Evolutionary conservation across 2,329 filamentous ascomycete genomes (phyloP).

Genomic region (Cladorrhinum sp.): DNA sequence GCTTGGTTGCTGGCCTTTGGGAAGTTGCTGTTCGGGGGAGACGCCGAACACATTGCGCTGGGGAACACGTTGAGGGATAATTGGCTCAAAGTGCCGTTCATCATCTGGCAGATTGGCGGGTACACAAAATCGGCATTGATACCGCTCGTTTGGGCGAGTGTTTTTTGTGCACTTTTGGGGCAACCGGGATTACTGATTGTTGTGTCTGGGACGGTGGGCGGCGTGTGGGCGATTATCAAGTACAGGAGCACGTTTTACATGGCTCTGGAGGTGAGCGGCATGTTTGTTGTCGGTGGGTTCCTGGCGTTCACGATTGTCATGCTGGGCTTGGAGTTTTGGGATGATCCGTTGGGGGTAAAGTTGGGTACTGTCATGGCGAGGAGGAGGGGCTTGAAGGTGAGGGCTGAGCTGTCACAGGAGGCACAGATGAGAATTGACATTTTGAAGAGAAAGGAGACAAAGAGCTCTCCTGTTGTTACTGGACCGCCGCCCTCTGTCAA

Average conservation of each 20-base stretch:
- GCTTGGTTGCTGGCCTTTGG: constrained; percentile 31
- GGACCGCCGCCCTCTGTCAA: neutral
- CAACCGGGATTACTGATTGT: constrained; percentile 24
- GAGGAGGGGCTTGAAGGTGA: neutral
- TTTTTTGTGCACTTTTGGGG: constrained; percentile 12
- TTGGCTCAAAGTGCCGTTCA: constrained; percentile 15
- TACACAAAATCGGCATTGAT: constrained; percentile 15
- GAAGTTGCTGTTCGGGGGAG: constrained; percentile 21
- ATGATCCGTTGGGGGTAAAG: constrained; percentile 20
- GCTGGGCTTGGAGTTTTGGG: constrained; percentile 20
- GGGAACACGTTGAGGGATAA: constrained; percentile 12
- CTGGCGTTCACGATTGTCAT: constrained; percentile 8
- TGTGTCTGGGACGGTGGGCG: constrained; percentile 7
- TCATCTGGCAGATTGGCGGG: constrained; percentile 13
- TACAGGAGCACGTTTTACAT: constrained; percentile 40
- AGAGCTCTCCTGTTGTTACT: neutral
- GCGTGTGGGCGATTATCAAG: constrained; percentile 27
- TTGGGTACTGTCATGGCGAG: constrained; percentile 9
- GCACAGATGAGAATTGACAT: constrained; percentile 4
- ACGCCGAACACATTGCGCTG: constrained; percentile 15
- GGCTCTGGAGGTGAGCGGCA: constrained; percentile 37
- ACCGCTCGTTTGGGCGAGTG: constrained; percentile 17
- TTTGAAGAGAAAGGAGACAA: constrained; percentile 4
- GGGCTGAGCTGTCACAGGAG: constrained; percentile 1
- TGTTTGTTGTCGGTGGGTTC: constrained; percentile 32